Evolutionary conservation across 257 asterid genomes (phyloP).

Genomic region (Nicotiana undulata): DNA sequence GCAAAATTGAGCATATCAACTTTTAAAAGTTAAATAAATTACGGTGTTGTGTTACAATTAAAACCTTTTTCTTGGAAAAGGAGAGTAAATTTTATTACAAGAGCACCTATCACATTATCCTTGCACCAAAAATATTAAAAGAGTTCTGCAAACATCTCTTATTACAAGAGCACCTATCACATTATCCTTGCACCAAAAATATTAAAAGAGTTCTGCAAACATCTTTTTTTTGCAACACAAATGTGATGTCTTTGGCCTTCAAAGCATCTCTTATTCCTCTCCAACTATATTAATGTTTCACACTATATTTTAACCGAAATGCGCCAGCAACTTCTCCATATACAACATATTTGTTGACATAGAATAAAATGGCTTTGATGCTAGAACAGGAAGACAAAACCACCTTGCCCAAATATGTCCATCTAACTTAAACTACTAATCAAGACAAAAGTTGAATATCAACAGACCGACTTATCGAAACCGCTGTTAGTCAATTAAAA

Average conservation of each 20-base stretch:
- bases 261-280: too few species aligned
- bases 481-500: neutral
- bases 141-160: too few species aligned
- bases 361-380: neutral
- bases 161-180: too few species aligned
- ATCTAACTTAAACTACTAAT: neutral
- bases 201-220: too few species aligned
- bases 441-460: neutral
- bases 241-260: too few species aligned
- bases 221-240: too few species aligned
- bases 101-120: too few species aligned
- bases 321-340: neutral
- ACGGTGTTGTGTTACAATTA: neutral
- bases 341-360: neutral
- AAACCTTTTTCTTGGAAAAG: neutral
- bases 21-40: neutral
- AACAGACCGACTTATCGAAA: neutral
- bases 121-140: too few species aligned
- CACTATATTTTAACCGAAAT: neutral
- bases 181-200: too few species aligned
- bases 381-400: neutral
- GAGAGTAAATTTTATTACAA: too few species aligned
- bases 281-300: neutral
- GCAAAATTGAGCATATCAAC: neutral
- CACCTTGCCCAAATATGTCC: neutral